Evolutionary conservation across 2,329 filamentous ascomycete genomes (phyloP).

Genomic region (Penicillium sp.): DNA sequence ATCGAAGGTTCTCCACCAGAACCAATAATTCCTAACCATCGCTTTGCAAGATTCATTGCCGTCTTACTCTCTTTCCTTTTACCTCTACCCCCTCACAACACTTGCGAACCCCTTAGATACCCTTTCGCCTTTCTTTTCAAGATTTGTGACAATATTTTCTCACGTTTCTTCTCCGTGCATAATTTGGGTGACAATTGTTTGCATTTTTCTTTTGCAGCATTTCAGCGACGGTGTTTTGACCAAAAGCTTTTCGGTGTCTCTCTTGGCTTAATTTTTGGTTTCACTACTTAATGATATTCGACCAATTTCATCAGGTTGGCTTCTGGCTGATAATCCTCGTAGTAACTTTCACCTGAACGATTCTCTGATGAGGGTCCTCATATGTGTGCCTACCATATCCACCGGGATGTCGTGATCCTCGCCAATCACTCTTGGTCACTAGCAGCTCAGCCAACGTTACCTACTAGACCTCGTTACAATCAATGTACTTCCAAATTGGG

Average conservation of each 20-base stretch:
- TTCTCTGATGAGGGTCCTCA: too few species aligned
- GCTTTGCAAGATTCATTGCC: neutral
- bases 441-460: too few species aligned
- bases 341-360: too few species aligned
- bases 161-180: neutral
- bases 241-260: neutral
- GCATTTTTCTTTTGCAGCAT: neutral
- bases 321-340: neutral
- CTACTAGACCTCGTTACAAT: too few species aligned
- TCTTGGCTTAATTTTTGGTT: neutral
- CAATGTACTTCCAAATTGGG: too few species aligned
- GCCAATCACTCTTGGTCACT: too few species aligned
- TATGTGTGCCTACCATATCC: too few species aligned
- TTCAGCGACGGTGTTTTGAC: slow-evolving; percentile 10
- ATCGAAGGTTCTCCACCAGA: neutral
- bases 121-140: neutral
- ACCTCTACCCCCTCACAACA: neutral
- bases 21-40: neutral
- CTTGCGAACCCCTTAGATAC: neutral
- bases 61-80: neutral
- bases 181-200: neutral
- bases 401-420: too few species aligned
- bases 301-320: neutral
- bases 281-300: neutral
- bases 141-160: neutral